Conservation (phyloP, 2,329 filamentous ascomycete genomes). For the Dactylellina leptospora region DNA sequence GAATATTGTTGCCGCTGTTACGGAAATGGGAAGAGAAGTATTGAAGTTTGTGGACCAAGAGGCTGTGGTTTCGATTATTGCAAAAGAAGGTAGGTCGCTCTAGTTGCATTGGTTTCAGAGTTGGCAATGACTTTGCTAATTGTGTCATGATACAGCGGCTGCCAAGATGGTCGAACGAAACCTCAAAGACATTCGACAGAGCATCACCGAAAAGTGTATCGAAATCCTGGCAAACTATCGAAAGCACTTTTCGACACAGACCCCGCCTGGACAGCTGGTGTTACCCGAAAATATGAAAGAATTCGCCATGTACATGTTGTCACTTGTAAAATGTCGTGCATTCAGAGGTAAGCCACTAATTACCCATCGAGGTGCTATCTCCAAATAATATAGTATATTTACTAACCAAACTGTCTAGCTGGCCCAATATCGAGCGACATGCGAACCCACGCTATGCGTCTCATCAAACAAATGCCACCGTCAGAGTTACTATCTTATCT, state of each 20-base stretch:
- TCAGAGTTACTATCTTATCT: constrained; percentile 89
- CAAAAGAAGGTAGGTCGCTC: constrained; percentile 79
- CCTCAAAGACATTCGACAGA: constrained; percentile 84
- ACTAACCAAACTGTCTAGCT: constrained; percentile 62
- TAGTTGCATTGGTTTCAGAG: too few species aligned
- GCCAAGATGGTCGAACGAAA: constrained; percentile 80
- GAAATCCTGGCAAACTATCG: constrained; percentile 91
- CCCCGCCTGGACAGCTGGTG: constrained; percentile 90
- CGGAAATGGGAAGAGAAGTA: constrained; percentile 79
- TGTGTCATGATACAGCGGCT: constrained; percentile 66
- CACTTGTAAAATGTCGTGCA: constrained; percentile 85
- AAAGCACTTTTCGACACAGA: constrained; percentile 86
- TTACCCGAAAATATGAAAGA: constrained; percentile 96
- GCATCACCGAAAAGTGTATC: constrained; percentile 87
- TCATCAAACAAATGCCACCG: constrained; percentile 87
- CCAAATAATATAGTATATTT: background rate
- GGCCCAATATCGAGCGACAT: constrained; percentile 90
- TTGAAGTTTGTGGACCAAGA: constrained; percentile 98
- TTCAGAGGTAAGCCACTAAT: constrained; percentile 74
- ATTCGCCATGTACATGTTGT: constrained; percentile 94
- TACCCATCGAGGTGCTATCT: too few species aligned
- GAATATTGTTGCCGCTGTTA: constrained; percentile 92
- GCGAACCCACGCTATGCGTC: constrained; percentile 86
- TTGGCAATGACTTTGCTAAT: constrained; percentile 55
- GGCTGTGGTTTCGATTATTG: constrained; percentile 84